Conservation (phyloP, 441 rosid genomes). For the Populus tomentosa region DNA sequence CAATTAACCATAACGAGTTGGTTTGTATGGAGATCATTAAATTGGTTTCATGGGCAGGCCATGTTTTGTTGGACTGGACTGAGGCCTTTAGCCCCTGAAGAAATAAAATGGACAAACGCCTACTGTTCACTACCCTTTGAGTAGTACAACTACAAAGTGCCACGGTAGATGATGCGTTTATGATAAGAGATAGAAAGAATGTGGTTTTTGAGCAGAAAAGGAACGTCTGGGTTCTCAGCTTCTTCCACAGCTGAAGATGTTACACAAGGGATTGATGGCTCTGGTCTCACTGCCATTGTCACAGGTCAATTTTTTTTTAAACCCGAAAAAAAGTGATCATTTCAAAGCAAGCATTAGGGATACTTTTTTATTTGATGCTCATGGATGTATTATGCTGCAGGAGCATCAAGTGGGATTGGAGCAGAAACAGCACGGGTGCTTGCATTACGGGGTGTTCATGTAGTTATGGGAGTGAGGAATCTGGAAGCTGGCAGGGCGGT, state of each 20-base stretch:
- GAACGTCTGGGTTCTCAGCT: conserved; percentile 14
- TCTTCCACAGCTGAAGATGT: conserved; percentile 12
- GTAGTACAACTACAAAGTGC: not conserved
- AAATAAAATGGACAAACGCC: no score
- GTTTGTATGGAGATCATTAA: no score
- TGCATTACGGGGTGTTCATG: conserved; percentile 29
- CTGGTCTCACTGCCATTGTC: conserved; percentile 14
- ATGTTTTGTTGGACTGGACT: no score
- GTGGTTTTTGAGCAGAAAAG: conserved; percentile 5
- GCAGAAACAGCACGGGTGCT: conserved; percentile 33
- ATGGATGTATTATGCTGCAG: conserved; percentile 13
- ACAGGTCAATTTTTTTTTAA: no score
- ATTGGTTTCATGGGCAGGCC: no score
- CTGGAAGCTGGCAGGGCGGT: conserved; percentile 21
- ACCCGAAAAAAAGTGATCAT: no score
- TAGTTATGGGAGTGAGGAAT: conserved; percentile 34
- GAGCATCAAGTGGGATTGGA: conserved; percentile 37
- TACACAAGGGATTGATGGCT: conserved; percentile 11
- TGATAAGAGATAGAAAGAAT: not conserved
- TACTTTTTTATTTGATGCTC: not conserved
- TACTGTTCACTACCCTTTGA: no score
- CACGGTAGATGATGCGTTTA: not conserved
- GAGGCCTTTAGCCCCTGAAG: no score
- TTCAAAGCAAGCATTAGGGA: no score
- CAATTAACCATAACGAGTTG: no score